Base-by-base conservation (phyloP, 2,329 filamentous ascomycete genomes). In the Paecilomyces sp. region DNA sequence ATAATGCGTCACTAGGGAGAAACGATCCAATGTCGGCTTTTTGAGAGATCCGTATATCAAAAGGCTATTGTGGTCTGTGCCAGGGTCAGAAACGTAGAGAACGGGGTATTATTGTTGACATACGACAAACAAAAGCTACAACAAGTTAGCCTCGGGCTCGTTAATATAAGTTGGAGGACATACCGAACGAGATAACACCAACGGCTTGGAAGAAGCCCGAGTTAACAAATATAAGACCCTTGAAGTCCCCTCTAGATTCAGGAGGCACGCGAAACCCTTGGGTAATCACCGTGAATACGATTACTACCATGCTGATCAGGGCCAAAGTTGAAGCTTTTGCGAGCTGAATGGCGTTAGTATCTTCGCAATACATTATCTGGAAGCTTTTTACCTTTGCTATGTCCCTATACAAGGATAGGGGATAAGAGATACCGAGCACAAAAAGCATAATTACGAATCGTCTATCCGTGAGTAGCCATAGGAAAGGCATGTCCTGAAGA, bases 151-250 rank as follows among this genome's bases (percentile, higher is more conserved):
- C 60, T 54, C 12, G 24, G 53, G 54, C 54, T 55, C 30, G 8
- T 12, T 57, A 47, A 36, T 41, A 50, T 68, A 13, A 15, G 36
- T 8, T 11, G 11, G 50, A 22, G 9, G 30, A 59, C 13, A 30
- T 81, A 94, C 90, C 92, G 74, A 99, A 99, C 3, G 94, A 97
- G 67, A 99, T 99, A 18, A 99, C 93, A 33, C 94, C 94, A 68
- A 99, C 92, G 24, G 94, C 93, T 75, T 97, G 92, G 70, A 97
- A 95, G 60, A 99, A 87, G 55, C 93, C 94, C 28, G 83, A 81
- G 69, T 96, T 95, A 66, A 97, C 81, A n/a, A 88, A 85, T 60
- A 97, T 77, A 41, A 87, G 83, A 59, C 83, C 85, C 63, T 82
- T 84, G 58, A 97, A 85, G 30, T 85, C 82, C 2, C 94, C 94